These are phyloP conservation scores for Closterium sp. DNA, from an alignment of 139 green algal genomes.

Conservation along the genomic window DNA sequence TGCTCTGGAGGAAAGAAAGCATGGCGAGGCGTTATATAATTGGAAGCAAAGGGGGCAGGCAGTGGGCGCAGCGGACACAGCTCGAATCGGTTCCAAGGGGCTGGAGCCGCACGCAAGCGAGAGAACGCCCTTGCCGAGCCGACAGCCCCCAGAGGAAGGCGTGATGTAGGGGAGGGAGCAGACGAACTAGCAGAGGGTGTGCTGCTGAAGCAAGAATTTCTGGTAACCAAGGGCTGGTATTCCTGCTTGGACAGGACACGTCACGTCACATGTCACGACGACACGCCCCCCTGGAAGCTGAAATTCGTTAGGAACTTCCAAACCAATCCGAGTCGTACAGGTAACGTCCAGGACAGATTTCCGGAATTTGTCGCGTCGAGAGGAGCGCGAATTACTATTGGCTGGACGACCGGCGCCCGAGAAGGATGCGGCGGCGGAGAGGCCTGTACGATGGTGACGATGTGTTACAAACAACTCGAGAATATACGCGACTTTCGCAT, in stretches of 20 bases:
- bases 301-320: too few relatives aligned
- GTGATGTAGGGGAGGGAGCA: neutral
- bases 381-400: neutral
- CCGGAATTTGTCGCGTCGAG: neutral
- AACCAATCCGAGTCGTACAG: too few relatives aligned
- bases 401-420: neutral
- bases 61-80: neutral
- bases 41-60: too few relatives aligned
- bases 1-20: too few relatives aligned
- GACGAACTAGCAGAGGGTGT: neutral
- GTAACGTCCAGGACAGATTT: too few relatives aligned
- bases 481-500: neutral
- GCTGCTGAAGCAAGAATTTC: neutral
- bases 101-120: neutral
- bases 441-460: neutral
- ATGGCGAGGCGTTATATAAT: too few relatives aligned
- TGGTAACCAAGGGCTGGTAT: neutral
- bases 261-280: neutral
- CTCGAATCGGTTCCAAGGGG: neutral
- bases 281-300: too few relatives aligned
- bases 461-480: neutral
- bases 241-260: neutral
- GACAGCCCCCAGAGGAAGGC: too few relatives aligned
- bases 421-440: neutral
- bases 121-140: too few relatives aligned